A percentile compares a stretch with the other conserved stretches of the same genome.
These are phyloP conservation scores for Arabidopsis arenosa DNA, from an alignment of 345 rosid species.

Conservation along the genomic window DNA sequence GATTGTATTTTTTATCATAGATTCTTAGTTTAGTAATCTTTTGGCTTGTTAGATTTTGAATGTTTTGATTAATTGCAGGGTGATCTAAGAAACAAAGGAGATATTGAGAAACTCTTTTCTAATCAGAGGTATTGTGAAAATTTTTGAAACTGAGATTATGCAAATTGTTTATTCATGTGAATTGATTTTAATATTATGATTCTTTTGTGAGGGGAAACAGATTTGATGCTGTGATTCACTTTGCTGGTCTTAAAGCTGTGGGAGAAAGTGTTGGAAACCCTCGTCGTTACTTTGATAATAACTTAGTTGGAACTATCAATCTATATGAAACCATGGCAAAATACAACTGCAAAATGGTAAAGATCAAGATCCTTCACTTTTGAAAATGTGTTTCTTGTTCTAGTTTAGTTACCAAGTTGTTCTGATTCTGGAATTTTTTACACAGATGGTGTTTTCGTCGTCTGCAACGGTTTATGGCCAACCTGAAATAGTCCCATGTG, in stretches of 20 bases:
- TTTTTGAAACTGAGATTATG: neutral
- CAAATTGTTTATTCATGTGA: neutral
- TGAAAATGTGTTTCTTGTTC: neutral
- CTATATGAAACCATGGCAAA: conserved; percentile 75
- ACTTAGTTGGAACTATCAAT: conserved; percentile 77
- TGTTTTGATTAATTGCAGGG: conserved; percentile 58
- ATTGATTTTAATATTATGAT: neutral
- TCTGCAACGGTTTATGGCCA: conserved; percentile 97
- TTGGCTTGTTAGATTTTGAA: neutral
- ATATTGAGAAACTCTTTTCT: conserved; percentile 83
- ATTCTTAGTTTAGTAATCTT: conserved; percentile 2
- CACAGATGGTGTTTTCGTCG: conserved; percentile 94
- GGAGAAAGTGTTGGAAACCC: conserved; percentile 86
- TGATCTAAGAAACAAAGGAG: conserved; percentile 85
- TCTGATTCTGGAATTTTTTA: neutral
- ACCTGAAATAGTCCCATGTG: conserved; percentile 84
- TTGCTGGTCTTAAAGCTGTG: conserved; percentile 95
- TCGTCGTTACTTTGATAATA: conserved; percentile 81
- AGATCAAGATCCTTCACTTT: neutral
- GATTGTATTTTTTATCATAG: neutral
- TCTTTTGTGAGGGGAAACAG: conserved; percentile 45
- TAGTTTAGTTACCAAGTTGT: conserved; percentile 11
- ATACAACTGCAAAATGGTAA: conserved; percentile 73
- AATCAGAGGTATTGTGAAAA: conserved; percentile 54
- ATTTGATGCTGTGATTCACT: conserved; percentile 94